Conservation (phyloP, 2,329 filamentous ascomycete genomes). For the Cytospora piceae region DNA sequence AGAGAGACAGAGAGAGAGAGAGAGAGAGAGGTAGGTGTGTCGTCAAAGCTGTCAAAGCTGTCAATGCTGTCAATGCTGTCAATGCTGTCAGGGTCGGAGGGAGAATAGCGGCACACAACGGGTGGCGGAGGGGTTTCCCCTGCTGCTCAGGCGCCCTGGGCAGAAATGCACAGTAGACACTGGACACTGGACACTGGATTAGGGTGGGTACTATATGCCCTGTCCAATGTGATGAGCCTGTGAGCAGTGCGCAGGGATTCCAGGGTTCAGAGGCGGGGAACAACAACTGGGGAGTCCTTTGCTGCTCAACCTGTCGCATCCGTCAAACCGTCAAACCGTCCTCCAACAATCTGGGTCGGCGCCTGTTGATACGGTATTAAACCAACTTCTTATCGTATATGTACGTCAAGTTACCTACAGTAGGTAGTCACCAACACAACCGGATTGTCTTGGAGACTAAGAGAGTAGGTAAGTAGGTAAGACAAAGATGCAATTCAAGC, state of each 20-base stretch:
- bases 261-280: conserved; percentile 15
- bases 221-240: conserved; percentile 17
- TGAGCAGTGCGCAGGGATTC: conserved; percentile 17
- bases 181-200: background rate
- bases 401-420: background rate
- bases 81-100: background rate
- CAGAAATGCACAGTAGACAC: no score
- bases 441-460: background rate
- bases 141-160: conserved; percentile 3
- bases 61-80: background rate
- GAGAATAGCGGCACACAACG: background rate
- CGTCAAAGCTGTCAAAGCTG: background rate
- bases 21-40: background rate
- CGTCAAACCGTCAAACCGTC: background rate
- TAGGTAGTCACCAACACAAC: background rate
- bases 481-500: background rate
- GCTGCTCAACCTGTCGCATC: conserved; percentile 18
- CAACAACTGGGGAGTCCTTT: conserved; percentile 13
- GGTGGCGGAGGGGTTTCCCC: conserved; percentile 2
- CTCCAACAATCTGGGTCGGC: conserved; percentile 25
- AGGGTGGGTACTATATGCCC: background rate
- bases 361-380: conserved; percentile 26
- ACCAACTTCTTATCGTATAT: conserved; percentile 5
- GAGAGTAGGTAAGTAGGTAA: background rate
- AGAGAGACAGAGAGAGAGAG: background rate